Conservation (phyloP, 1,284 basidiomycete species). For the Pisolithus thermaeus region DNA sequence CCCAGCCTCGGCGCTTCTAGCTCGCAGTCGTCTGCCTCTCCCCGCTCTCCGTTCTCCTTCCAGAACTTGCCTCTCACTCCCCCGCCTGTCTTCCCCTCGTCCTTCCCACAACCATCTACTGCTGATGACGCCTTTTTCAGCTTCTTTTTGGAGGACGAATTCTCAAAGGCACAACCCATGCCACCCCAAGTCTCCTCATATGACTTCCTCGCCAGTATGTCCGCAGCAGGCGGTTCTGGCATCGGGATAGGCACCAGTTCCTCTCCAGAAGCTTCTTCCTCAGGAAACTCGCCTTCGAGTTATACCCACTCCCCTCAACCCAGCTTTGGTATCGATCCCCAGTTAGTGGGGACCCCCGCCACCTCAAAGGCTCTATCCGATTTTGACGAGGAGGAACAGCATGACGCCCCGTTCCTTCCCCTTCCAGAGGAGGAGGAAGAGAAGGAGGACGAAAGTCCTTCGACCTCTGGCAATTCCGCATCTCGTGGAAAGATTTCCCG, state of each 20-base stretch:
- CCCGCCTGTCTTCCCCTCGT: conserved; percentile 23
- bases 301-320: conserved; percentile 18
- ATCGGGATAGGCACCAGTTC: conserved; percentile 11
- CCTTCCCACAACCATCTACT: conserved; percentile 21
- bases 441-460: conserved; percentile 18
- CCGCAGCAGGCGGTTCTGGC: conserved; percentile 10
- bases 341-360: conserved; percentile 44
- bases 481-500: conserved; percentile 46
- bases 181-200: conserved; percentile 29
- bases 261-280: conserved; percentile 16
- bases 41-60: conserved; percentile 32
- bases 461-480: conserved; percentile 19
- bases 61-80: conserved; percentile 27
- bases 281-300: conserved; percentile 13
- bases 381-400: conserved; percentile 17
- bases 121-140: conserved; percentile 35
- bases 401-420: neutral
- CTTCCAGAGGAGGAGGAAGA: conserved; percentile 18
- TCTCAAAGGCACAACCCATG: conserved; percentile 31
- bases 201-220: conserved; percentile 31
- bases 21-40: conserved; percentile 28
- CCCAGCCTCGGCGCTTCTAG: conserved; percentile 18
- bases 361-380: conserved; percentile 33
- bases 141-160: conserved; percentile 39
- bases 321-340: conserved; percentile 46